These are phyloP conservation scores for Echium plantagineum DNA, from an alignment of 257 asterid genomes.

Conservation along the genomic window DNA sequence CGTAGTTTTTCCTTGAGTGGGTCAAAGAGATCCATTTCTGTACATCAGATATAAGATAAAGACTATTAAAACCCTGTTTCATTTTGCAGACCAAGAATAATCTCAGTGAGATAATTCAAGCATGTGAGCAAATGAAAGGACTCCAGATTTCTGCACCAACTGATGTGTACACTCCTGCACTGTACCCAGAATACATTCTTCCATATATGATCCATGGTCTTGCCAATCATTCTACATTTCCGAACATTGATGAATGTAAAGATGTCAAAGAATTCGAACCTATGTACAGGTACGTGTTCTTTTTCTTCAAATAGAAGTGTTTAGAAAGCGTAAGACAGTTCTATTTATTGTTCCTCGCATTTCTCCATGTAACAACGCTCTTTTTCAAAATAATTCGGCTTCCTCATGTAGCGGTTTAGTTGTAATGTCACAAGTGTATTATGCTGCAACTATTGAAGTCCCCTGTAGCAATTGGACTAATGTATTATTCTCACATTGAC, in stretches of 20 bases:
- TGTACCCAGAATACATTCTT: conserved; percentile 70
- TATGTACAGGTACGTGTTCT: conserved; percentile 63
- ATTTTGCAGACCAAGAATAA: conserved; percentile 65
- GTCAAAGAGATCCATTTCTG: too few relatives aligned
- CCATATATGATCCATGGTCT: conserved; percentile 88
- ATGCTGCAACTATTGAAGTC: too few relatives aligned
- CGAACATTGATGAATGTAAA: conserved; percentile 69
- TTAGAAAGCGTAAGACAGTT: neutral
- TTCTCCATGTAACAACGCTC: neutral
- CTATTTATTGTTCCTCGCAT: neutral
- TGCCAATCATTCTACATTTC: conserved; percentile 79
- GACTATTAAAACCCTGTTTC: conserved; percentile 13
- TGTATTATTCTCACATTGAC: too few relatives aligned
- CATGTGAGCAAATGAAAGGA: conserved; percentile 74
- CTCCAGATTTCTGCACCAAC: conserved; percentile 53
- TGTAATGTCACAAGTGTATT: too few relatives aligned
- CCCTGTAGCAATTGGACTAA: too few relatives aligned
- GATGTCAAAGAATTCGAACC: conserved; percentile 67
- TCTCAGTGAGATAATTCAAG: conserved; percentile 77
- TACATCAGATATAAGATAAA: neutral
- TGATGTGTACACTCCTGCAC: conserved; percentile 45
- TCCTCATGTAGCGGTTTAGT: too few relatives aligned
- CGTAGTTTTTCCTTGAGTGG: neutral
- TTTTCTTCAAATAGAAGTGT: conserved; percentile 14
- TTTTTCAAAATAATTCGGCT: too few relatives aligned